A percentile compares a stretch with the other conserved stretches of the same genome.
These are phyloP conservation scores for Neonothopanus nambi DNA, from an alignment of 1,284 basidiomycete genomes.

Conservation along the genomic window DNA sequence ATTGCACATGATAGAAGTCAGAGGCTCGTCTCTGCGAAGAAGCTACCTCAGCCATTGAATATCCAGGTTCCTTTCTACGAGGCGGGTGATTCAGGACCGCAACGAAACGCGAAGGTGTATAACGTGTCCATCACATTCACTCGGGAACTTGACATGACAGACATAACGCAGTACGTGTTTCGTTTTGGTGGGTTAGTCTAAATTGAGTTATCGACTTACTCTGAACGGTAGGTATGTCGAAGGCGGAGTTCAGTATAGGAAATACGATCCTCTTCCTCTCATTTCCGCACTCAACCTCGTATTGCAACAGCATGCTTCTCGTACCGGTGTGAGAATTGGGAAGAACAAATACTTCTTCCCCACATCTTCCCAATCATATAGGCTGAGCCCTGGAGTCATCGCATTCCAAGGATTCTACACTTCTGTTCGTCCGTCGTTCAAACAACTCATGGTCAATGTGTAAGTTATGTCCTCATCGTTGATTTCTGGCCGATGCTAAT, in stretches of 20 bases:
- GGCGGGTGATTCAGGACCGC: conserved; percentile 48
- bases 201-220: not conserved
- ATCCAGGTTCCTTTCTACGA: conserved; percentile 53
- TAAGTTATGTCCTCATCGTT: too few species aligned
- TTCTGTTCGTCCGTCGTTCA: conserved; percentile 63
- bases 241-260: conserved; percentile 40
- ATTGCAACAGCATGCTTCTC: conserved; percentile 56
- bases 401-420: conserved; percentile 69
- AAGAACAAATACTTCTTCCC: conserved; percentile 59
- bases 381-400: conserved; percentile 50
- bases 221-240: conserved; percentile 46
- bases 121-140: conserved; percentile 50
- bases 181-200: not conserved
- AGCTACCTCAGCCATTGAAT: conserved; percentile 57
- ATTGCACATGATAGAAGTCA: conserved; percentile 65
- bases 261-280: conserved; percentile 53
- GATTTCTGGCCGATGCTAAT: too few species aligned
- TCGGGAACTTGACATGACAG: conserved; percentile 42
- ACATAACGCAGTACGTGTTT: conserved; percentile 49
- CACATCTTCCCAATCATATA: conserved; percentile 23
- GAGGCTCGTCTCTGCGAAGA: conserved; percentile 54
- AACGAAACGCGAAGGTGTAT: conserved; percentile 46
- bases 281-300: conserved; percentile 68
- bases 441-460: conserved; percentile 73
- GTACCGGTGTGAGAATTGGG: conserved; percentile 50